Percentiles rank a stretch among this genome's conserved stretches.
Conservation (phyloP, 192 early-diverging fungal species). For the Entomortierella parvispora region DNA sequence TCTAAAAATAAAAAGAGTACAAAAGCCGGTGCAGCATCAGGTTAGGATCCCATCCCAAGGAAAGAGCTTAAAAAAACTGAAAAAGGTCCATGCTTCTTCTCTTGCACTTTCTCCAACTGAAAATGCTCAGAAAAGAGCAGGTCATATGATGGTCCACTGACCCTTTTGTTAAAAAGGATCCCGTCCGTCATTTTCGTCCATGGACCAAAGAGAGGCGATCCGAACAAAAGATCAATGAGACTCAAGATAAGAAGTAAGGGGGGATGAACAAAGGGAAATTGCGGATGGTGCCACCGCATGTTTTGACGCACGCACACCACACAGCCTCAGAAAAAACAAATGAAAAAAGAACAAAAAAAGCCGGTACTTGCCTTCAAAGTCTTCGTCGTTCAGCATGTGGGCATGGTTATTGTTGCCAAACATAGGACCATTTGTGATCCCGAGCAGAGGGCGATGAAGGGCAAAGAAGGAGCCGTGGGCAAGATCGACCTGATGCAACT, state of each 20-base stretch:
- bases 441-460: slow-evolving; percentile 42
- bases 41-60: neutral
- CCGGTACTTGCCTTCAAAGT: slow-evolving; percentile 52
- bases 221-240: neutral
- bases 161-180: too few relatives aligned
- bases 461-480: slow-evolving; percentile 53
- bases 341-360: too few relatives aligned
- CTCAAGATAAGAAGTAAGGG: neutral
- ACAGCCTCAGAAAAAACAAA: neutral
- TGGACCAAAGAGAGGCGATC: neutral
- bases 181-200: neutral
- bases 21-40: too few relatives aligned
- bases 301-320: too few relatives aligned
- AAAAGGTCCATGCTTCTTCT: neutral
- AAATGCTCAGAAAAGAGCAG: too few relatives aligned
- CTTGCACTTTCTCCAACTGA: too few relatives aligned
- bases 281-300: too few relatives aligned
- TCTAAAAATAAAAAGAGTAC: slow-evolving; percentile 5
- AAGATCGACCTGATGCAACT: slow-evolving; percentile 41
- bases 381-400: slow-evolving; percentile 19
- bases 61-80: neutral
- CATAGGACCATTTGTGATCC: slow-evolving; percentile 51
- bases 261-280: neutral
- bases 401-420: slow-evolving; percentile 22
- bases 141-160: too few relatives aligned